These are phyloP conservation scores for Amaranthus hypochondriacus DNA, from an alignment of 148 eudicot genomes.

Conservation along the genomic window DNA sequence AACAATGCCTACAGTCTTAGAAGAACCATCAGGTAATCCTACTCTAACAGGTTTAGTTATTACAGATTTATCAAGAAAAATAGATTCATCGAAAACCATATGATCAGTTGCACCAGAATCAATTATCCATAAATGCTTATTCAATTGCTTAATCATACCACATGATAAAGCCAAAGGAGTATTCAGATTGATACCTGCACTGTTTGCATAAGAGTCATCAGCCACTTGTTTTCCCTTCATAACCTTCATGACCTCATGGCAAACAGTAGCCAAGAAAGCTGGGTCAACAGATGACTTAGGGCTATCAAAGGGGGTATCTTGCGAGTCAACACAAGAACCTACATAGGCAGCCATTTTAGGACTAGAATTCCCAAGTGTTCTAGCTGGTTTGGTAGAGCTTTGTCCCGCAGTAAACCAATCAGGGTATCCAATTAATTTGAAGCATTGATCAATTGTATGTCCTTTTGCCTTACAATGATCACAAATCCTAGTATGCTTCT, in stretches of 20 bases:
- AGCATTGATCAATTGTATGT: neutral
- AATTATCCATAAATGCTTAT: neutral
- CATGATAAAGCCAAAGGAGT: neutral
- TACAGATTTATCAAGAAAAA: neutral
- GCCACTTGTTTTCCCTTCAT: neutral
- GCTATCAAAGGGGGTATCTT: neutral
- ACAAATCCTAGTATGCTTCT: neutral
- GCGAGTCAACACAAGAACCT: neutral
- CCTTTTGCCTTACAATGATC: neutral
- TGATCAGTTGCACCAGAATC: neutral
- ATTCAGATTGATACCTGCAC: no score
- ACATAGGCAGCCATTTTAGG: neutral
- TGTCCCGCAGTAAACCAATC: neutral
- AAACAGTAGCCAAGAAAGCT: neutral
- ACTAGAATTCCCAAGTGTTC: neutral
- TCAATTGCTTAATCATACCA: no score
- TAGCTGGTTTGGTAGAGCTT: neutral
- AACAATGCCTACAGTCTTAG: neutral
- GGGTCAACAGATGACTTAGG: no score
- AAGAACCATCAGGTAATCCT: neutral
- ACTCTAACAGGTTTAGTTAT: neutral
- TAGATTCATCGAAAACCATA: neutral
- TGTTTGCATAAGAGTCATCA: no score
- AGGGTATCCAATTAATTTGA: neutral
- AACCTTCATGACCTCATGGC: slow-evolving; percentile 2